Conservation (phyloP, 352 stramenopile species). For the Globisporangium lucens region DNA sequence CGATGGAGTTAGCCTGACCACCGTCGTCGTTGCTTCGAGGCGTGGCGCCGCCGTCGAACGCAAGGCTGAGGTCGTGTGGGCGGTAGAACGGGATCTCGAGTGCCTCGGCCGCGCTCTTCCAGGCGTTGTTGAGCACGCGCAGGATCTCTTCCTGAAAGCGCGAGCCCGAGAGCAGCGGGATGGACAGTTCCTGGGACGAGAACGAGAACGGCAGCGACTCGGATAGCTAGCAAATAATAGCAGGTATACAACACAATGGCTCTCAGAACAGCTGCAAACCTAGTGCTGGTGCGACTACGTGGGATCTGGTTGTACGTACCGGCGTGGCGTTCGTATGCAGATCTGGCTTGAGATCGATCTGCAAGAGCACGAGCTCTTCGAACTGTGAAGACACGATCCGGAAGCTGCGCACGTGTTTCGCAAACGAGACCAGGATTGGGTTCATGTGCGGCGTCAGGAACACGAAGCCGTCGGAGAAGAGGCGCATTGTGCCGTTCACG, state of each 20-base stretch:
- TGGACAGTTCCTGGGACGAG: constrained; percentile 26
- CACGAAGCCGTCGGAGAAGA: constrained; percentile 57
- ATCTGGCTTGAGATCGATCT: constrained; percentile 46
- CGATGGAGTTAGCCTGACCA: constrained; percentile 3
- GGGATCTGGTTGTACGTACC: constrained; percentile 16
- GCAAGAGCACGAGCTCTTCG: constrained; percentile 67
- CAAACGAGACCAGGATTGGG: constrained; percentile 62
- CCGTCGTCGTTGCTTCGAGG: constrained; percentile 27
- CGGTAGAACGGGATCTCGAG: constrained; percentile 57
- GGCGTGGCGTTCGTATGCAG: constrained; percentile 16
- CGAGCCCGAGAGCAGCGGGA: constrained; percentile 57
- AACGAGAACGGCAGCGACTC: constrained; percentile 37
- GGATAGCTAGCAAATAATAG: constrained; percentile 22
- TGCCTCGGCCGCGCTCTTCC: constrained; percentile 45
- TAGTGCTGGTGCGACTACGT: too few relatives aligned
- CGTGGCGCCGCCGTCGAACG: constrained; percentile 37
- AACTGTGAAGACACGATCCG: constrained; percentile 42
- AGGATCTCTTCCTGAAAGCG: constrained; percentile 70
- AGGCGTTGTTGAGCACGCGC: constrained; percentile 37
- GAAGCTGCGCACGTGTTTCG: constrained; percentile 48
- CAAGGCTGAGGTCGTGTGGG: constrained; percentile 34
- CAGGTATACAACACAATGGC: background rate
- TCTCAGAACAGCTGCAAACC: too few relatives aligned
- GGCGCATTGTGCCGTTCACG: constrained; percentile 43
- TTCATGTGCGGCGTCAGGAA: constrained; percentile 56